Percentiles rank a stretch among this genome's conserved stretches.
phyloP scores from a whole-genome alignment of 2,329 filamentous ascomycete genomes.

The Aspergillus sojae region DNA sequence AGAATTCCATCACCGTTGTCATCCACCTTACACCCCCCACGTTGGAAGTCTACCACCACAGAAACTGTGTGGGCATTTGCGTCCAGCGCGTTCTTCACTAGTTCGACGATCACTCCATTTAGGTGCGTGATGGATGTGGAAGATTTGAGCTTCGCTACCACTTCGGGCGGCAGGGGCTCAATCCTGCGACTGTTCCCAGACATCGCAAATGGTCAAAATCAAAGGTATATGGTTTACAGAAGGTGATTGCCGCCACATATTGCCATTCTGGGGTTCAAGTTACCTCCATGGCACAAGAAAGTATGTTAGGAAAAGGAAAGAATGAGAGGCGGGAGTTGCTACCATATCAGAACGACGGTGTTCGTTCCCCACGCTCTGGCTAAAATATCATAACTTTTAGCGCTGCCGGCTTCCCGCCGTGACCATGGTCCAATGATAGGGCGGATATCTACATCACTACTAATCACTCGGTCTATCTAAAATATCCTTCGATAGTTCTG shows the following conservation, averaged over 20 bases:
- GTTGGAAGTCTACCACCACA: conserved; percentile 71
- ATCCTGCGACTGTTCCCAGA: conserved; percentile 50
- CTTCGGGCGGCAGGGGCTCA: conserved; percentile 68
- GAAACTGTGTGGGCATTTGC: conserved; percentile 70
- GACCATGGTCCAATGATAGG: neutral
- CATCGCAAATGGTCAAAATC: conserved; percentile 22
- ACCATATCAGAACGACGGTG: neutral
- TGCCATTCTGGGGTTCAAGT: neutral
- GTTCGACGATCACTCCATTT: conserved; percentile 68
- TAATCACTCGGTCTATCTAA: neutral
- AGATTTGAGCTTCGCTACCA: conserved; percentile 78
- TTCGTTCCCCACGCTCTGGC: neutral
- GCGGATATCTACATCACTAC: neutral
- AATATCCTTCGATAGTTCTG: neutral
- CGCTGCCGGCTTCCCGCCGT: neutral
- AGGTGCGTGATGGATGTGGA: conserved; percentile 78
- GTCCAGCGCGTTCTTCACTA: conserved; percentile 85
- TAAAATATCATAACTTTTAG: neutral
- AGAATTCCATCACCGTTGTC: conserved; percentile 82
- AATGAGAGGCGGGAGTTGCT: neutral
- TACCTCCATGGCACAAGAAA: neutral
- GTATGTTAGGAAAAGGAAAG: neutral
- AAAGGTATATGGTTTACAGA: neutral
- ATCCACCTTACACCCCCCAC: conserved; percentile 77
- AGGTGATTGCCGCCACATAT: neutral